phyloP scores from a whole-genome alignment of 257 asterid species.

The Solanum chmielewskii region DNA sequence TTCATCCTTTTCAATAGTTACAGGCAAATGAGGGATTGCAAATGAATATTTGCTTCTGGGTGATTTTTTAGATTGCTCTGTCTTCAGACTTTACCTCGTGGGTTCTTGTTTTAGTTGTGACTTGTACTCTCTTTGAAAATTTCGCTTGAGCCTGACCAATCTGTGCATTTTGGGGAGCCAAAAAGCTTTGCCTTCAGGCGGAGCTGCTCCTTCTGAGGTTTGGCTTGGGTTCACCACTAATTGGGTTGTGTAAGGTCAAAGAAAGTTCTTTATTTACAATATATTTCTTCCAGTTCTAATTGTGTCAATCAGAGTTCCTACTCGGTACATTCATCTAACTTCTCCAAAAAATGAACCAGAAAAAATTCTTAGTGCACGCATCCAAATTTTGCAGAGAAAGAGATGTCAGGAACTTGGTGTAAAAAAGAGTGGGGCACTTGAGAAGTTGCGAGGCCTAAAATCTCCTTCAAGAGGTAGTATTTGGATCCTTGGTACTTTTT shows the following conservation, averaged over 20 bases:
- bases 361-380: background rate
- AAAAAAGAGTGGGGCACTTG: conserved; percentile 15
- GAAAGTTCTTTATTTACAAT: background rate
- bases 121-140: background rate
- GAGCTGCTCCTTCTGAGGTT: background rate
- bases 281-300: background rate
- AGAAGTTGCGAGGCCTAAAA: conserved; percentile 1
- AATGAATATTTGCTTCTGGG: background rate
- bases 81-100: background rate
- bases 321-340: background rate
- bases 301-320: background rate
- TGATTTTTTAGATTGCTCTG: background rate
- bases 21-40: background rate
- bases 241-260: background rate
- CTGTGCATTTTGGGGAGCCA: background rate
- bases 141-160: background rate
- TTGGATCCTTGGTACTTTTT: background rate
- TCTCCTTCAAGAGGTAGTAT: background rate
- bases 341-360: background rate
- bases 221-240: background rate
- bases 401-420: conserved; percentile 21
- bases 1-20: background rate
- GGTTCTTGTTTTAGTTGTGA: background rate
- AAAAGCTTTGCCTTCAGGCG: background rate
- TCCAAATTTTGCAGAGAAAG: conserved; percentile 30